These are phyloP conservation scores for Colletotrichum musicola DNA, from an alignment of 2,329 filamentous ascomycete genomes.

Conservation along the genomic window DNA sequence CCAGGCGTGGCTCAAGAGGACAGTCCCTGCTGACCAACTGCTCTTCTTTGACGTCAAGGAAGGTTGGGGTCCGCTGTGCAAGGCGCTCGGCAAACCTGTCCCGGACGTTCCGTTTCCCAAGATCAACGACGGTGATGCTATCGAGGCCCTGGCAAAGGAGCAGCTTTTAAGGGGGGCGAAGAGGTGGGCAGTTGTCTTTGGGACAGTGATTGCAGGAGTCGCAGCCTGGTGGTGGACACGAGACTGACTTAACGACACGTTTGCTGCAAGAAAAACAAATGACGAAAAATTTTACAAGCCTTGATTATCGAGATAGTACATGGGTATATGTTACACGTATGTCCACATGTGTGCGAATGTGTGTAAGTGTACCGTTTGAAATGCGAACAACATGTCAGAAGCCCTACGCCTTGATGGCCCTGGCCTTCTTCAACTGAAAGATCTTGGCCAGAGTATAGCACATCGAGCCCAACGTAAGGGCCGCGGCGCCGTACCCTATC, in stretches of 20 bases:
- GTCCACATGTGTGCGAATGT: no score
- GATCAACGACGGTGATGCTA: conserved; percentile 44
- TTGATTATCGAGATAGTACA: no score
- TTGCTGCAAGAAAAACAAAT: no score
- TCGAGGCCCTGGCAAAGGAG: conserved; percentile 24
- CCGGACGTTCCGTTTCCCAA: conserved; percentile 47
- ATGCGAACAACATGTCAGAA: not conserved
- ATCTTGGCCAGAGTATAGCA: conserved; percentile 31
- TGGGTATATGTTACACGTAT: no score
- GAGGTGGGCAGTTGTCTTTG: not conserved
- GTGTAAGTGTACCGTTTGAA: no score
- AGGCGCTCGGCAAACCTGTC: conserved; percentile 46
- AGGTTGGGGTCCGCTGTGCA: conserved; percentile 51
- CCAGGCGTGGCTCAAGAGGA: conserved; percentile 21
- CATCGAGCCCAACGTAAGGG: conserved; percentile 26
- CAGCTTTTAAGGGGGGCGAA: conserved; percentile 13
- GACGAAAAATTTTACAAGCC: no score
- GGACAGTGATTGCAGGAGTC: not conserved
- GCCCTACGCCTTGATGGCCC: not conserved
- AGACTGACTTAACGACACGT: no score
- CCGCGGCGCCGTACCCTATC: conserved; percentile 37
- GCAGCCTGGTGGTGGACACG: conserved; percentile 5
- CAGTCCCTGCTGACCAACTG: conserved; percentile 44
- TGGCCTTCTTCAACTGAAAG: conserved; percentile 30
- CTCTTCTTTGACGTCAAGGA: conserved; percentile 44